A percentile compares a stretch with the other conserved stretches of the same genome.
Conservation (phyloP, 1,284 basidiomycete genomes). For the Trametes hirsuta region DNA sequence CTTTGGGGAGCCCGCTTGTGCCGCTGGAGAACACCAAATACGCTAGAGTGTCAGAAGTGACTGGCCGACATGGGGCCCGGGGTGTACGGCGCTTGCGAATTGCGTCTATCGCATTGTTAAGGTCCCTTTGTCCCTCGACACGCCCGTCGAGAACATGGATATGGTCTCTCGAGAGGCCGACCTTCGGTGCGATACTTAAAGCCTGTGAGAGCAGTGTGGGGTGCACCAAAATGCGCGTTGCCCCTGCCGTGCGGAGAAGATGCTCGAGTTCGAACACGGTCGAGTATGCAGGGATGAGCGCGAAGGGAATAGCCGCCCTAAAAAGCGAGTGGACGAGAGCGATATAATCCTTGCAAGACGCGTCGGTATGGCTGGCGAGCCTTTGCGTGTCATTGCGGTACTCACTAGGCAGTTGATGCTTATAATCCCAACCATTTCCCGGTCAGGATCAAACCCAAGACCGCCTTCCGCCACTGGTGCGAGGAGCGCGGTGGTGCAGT, state of each 20-base stretch:
- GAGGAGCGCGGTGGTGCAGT: constrained; percentile 61
- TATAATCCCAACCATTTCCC: constrained; percentile 68
- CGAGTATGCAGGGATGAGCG: constrained; percentile 63
- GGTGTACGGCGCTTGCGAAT: constrained; percentile 44
- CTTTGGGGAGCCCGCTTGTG: constrained; percentile 77
- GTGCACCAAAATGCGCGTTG: constrained; percentile 65
- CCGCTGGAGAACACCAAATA: constrained; percentile 80
- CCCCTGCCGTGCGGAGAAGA: constrained; percentile 52
- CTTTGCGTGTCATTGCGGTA: constrained; percentile 6
- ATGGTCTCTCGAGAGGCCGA: constrained; percentile 51
- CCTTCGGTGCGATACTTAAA: constrained; percentile 51
- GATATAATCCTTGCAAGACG: constrained; percentile 58
- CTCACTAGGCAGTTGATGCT: constrained; percentile 69
- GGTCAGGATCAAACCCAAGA: constrained; percentile 51
- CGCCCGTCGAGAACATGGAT: constrained; percentile 59
- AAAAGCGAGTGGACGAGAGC: constrained; percentile 60
- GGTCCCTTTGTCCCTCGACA: constrained; percentile 42
- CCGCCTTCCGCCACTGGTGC: constrained; percentile 52
- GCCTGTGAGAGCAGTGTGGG: constrained; percentile 53
- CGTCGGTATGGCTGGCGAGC: neutral
- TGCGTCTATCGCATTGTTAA: constrained; percentile 50
- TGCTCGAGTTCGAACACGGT: constrained; percentile 71
- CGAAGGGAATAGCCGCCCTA: constrained; percentile 60
- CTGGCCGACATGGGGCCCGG: constrained; percentile 47
- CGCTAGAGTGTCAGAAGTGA: constrained; percentile 60